Evolutionary conservation across 2,329 filamentous ascomycete genomes (phyloP), one percentile per base, ranked within the genome.

Genomic region (Tolypocladium sp.): DNA sequence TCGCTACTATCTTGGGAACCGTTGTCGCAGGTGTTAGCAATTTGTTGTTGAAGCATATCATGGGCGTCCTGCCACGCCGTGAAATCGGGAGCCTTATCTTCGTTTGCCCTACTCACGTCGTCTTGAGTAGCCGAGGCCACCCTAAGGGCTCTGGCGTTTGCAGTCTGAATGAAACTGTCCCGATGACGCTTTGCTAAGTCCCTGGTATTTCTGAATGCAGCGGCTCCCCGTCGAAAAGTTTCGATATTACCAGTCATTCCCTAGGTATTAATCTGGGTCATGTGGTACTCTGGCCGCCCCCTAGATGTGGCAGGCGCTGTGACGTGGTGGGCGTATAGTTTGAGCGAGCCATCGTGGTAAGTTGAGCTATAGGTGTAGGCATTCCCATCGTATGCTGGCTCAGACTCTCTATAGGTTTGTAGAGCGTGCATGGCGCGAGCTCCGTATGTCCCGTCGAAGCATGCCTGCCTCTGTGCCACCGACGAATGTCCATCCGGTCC

Each of bases 251-350:
- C n/a, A n/a, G n/a, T n/a, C n/a, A n/a, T n/a, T n/a, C n/a, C n/a
- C n/a, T n/a, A n/a, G n/a, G n/a, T n/a, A 57, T 63, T 58, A 13
- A 76, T 13, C 59, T 70, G 61, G 15, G 70, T 75, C 73, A 77
- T 78, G 57, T 76, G 67, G 64, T 77, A 78, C 64, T 72, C 70
- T 7, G 69, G 70, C 53, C 58, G 71, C 64, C 61, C 69, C 60
- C 62, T 68, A 54, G 67, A 62, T 30, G 17, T 63, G 13, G 56
- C 62, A 55, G 73, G 69, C 59, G 67, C 65, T 12, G 68, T 71
- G 58, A 65, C 33, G 61, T 77, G 68, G 63, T 70, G 70, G 55
- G 73, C 66, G 62, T 74, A 77, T 56, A 77, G 61, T 61, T 69
- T 60, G 30, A 79, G 74, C 25, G 8, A 27, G 54, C 73, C 59